Conservation (phyloP, 2,329 filamentous ascomycete genomes). For the Dichotomopilus funicola region DNA sequence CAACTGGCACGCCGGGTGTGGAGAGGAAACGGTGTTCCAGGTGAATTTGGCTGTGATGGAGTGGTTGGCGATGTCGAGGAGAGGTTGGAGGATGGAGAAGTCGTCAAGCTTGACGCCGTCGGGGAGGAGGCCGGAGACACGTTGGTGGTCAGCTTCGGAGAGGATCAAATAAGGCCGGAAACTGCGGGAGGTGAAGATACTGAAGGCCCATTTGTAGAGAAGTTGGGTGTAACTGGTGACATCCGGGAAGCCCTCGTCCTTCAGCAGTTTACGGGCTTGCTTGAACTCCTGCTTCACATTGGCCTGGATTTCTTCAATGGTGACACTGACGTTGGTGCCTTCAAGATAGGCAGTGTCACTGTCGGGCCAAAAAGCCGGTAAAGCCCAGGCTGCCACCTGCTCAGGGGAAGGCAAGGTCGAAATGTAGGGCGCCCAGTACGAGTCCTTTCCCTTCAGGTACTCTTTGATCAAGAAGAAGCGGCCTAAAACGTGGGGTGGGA, state of each 20-base stretch:
- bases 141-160: conserved; percentile 27
- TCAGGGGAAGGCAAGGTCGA: conserved; percentile 56
- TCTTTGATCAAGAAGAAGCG: conserved; percentile 66
- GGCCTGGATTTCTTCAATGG: conserved; percentile 41
- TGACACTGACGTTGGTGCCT: conserved; percentile 47
- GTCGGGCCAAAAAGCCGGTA: conserved; percentile 58
- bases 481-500: conserved; percentile 54
- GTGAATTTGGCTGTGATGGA: conserved; percentile 51
- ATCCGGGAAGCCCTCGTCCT: conserved; percentile 22
- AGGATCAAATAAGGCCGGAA: conserved; percentile 57
- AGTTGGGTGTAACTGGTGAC: conserved; percentile 37
- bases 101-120: conserved; percentile 44
- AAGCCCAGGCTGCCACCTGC: conserved; percentile 41
- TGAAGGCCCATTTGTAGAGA: conserved; percentile 59
- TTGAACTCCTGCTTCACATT: conserved; percentile 43
- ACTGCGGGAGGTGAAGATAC: conserved; percentile 58
- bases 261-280: conserved; percentile 35
- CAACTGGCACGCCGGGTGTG: conserved; percentile 35
- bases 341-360: conserved; percentile 52
- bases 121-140: conserved; percentile 28
- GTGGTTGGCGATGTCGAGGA: conserved; percentile 69
- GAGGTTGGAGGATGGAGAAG: conserved; percentile 62
- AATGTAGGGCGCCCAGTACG: conserved; percentile 66
- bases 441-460: conserved; percentile 49
- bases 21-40: conserved; percentile 48